phyloP scores from a whole-genome alignment of 2,329 filamentous ascomycete species.

The Magnaporthales sp. region DNA sequence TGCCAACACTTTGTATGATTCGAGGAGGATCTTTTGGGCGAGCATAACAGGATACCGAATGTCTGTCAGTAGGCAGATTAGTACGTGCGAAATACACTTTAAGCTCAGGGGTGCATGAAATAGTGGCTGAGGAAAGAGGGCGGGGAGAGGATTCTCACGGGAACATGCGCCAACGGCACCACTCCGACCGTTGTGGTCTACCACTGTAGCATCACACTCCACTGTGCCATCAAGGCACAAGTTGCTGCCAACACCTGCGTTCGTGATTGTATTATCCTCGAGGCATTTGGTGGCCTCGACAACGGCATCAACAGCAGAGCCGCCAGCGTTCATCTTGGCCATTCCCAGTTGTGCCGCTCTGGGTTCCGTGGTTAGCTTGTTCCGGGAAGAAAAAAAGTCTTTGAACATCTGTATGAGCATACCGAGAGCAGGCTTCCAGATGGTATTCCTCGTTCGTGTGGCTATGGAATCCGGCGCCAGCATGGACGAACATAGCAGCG shows the following conservation, averaged over 20 bases:
- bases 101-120: background rate
- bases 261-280: conserved; percentile 93
- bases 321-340: conserved; percentile 78
- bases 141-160: conserved; percentile 39
- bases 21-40: conserved; percentile 74
- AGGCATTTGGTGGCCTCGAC: conserved; percentile 81
- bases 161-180: conserved; percentile 87
- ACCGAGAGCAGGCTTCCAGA: conserved; percentile 82
- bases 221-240: conserved; percentile 82
- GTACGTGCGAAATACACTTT: background rate
- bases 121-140: background rate
- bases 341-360: conserved; percentile 75
- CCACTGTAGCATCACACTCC: conserved; percentile 88
- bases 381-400: background rate
- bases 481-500: conserved; percentile 83
- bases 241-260: conserved; percentile 94
- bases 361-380: background rate
- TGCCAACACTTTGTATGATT: conserved; percentile 67
- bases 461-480: conserved; percentile 91
- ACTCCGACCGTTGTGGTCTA: conserved; percentile 84
- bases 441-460: conserved; percentile 76
- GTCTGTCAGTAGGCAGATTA: conserved; percentile 39
- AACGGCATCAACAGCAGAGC: conserved; percentile 76
- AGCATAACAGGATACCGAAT: conserved; percentile 89
- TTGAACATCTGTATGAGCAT: conserved; percentile 26